Evolutionary conservation across 192 early-diverging fungal species (phyloP).

Genomic region (Coemansia umbellata): DNA sequence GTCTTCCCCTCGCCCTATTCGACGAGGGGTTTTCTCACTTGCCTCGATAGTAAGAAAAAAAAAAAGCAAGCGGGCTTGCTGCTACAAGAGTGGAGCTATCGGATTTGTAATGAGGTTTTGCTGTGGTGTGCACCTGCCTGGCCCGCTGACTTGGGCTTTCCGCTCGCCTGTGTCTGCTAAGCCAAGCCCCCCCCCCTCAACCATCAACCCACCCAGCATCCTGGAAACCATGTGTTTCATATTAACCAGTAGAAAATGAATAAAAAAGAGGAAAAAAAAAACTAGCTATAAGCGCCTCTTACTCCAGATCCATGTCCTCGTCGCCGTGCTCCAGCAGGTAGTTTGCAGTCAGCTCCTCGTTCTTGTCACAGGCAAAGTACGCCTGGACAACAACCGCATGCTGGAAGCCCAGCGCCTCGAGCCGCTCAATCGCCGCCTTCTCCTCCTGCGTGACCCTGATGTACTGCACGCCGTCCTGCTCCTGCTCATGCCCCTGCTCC

Average conservation of each 20-base stretch:
- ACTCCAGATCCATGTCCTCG: slow-evolving; percentile 51
- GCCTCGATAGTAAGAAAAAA: too few species aligned
- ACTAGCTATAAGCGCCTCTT: background rate
- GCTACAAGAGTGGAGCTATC: too few species aligned
- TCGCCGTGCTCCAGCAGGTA: slow-evolving; percentile 82
- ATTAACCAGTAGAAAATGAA: background rate
- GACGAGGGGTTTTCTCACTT: too few species aligned
- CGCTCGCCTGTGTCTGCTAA: too few species aligned
- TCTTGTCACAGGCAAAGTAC: slow-evolving; percentile 95
- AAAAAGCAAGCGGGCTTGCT: too few species aligned
- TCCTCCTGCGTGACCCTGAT: slow-evolving; percentile 86
- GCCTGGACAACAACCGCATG: slow-evolving; percentile 82
- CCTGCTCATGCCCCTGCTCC: slow-evolving; percentile 55
- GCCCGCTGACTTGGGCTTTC: too few species aligned
- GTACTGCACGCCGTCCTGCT: slow-evolving; percentile 60
- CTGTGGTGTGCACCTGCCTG: too few species aligned
- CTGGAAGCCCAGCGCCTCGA: slow-evolving; percentile 85
- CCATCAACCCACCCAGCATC: too few species aligned
- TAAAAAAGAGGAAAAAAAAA: slow-evolving; percentile 5
- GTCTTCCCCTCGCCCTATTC: too few species aligned
- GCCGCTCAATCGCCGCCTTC: slow-evolving; percentile 77
- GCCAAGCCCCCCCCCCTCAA: too few species aligned
- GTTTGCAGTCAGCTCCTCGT: slow-evolving; percentile 96
- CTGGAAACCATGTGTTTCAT: background rate
- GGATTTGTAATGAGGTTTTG: too few species aligned